A percentile compares a stretch with the other conserved stretches of the same genome.
These are phyloP conservation scores for Chytriomyces sp. DNA, from an alignment of 192 early-diverging fungal species.

Conservation along the genomic window DNA sequence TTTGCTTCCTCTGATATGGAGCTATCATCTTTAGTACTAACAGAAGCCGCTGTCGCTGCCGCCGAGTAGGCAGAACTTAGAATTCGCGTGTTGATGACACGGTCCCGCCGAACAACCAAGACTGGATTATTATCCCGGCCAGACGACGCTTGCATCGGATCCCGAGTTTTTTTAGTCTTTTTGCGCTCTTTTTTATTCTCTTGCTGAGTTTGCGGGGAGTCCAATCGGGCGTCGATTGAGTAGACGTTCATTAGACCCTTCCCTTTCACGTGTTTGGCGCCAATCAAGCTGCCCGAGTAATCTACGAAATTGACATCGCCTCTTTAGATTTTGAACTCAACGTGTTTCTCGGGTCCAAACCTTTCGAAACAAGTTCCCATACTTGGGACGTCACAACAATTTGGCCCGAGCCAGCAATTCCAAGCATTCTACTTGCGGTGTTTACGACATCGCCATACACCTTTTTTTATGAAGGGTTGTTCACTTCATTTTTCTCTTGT, in stretches of 20 bases:
- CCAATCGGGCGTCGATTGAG: constrained; percentile 23
- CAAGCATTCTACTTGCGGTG: constrained; percentile 48
- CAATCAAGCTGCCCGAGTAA: constrained; percentile 38
- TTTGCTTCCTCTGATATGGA: too few relatives aligned
- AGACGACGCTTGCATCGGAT: too few relatives aligned
- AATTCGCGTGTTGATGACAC: neutral
- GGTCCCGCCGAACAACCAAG: neutral
- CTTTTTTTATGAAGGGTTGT: constrained; percentile 9
- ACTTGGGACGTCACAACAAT: constrained; percentile 49
- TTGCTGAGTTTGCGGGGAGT: too few relatives aligned
- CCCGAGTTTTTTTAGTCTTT: too few relatives aligned
- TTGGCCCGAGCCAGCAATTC: constrained; percentile 39
- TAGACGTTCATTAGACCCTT: constrained; percentile 50
- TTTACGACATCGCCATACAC: constrained; percentile 60
- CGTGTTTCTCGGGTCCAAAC: neutral
- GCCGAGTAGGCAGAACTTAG: neutral
- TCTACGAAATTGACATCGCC: constrained; percentile 1
- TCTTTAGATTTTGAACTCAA: too few relatives aligned
- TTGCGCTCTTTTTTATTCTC: too few relatives aligned
- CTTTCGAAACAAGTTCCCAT: constrained; percentile 17
- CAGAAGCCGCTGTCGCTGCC: neutral
- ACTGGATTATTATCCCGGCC: neutral
- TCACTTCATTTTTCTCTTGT: neutral
- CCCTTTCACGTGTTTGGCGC: constrained; percentile 48
- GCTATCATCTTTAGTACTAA: too few relatives aligned